Evolutionary conservation across 2,329 filamentous ascomycete genomes (phyloP).

Genomic region (Exophiala sp.): DNA sequence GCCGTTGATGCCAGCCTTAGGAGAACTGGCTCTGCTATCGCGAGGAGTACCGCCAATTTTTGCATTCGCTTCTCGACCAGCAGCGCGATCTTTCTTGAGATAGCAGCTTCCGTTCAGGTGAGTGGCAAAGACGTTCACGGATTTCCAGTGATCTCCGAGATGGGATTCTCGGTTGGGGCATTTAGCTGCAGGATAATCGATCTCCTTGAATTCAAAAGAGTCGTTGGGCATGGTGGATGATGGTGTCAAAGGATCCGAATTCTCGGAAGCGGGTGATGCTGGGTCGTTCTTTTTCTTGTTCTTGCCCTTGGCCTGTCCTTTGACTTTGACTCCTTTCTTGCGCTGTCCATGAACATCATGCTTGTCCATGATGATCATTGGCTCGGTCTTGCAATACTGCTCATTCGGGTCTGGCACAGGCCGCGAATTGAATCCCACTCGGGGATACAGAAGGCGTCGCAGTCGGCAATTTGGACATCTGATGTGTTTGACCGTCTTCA

Average conservation of each 20-base stretch:
- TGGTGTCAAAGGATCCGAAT: conserved; percentile 27
- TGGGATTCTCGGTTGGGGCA: conserved; percentile 29
- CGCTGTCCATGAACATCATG: conserved; percentile 55
- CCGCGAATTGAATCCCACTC: conserved; percentile 46
- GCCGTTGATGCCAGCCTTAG: conserved; percentile 25
- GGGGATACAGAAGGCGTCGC: conserved; percentile 54
- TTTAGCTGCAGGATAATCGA: conserved; percentile 28
- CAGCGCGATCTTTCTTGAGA: conserved; percentile 27
- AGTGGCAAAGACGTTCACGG: conserved; percentile 30
- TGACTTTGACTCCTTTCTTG: conserved; percentile 30
- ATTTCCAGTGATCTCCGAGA: conserved; percentile 29
- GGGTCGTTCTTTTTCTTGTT: conserved; percentile 45
- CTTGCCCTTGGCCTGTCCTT: conserved; percentile 33
- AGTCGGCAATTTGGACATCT: conserved; percentile 56
- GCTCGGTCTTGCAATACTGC: conserved; percentile 54
- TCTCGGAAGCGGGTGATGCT: conserved; percentile 32
- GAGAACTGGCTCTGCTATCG: conserved; percentile 29
- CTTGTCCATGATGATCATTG: conserved; percentile 52
- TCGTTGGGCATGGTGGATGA: conserved; percentile 25
- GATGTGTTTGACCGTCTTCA: conserved; percentile 54
- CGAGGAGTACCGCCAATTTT: conserved; percentile 28
- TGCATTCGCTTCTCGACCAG: conserved; percentile 27
- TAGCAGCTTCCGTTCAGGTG: conserved; percentile 29
- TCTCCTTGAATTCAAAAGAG: conserved; percentile 29
- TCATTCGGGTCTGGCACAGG: conserved; percentile 44